Percentiles rank a stretch among this genome's conserved stretches.
Conservation (phyloP, 768 basidiomycete species). For the Megacollybia marginata region DNA sequence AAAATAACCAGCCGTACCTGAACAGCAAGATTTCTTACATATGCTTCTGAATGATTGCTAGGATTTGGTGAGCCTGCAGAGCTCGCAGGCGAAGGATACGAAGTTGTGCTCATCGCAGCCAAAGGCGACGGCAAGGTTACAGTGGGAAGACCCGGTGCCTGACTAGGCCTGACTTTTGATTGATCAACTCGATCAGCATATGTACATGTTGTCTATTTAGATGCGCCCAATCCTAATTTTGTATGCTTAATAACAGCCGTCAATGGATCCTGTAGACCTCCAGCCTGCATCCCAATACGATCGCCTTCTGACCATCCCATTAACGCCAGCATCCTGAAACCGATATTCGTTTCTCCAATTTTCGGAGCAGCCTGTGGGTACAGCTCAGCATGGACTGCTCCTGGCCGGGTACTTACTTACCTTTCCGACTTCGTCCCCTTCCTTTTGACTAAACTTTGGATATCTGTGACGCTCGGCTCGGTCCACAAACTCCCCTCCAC, state of each 20-base stretch:
- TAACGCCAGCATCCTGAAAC: constrained; percentile 76
- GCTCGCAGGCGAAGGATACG: no score
- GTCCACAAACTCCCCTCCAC: constrained; percentile 25
- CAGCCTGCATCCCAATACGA: constrained; percentile 53
- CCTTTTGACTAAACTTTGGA: constrained; percentile 44
- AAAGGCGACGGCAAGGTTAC: no score
- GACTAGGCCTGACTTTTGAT: no score
- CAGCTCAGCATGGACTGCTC: not conserved
- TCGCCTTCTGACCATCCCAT: constrained; percentile 93
- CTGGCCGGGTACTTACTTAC: constrained; percentile 17
- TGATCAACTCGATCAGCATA: no score
- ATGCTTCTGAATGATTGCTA: no score
- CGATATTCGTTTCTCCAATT: constrained; percentile 73
- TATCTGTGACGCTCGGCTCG: constrained; percentile 21
- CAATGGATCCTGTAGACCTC: constrained; percentile 68
- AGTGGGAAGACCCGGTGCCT: no score
- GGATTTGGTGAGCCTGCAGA: no score
- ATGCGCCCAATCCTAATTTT: constrained; percentile 77
- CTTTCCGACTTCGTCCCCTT: constrained; percentile 87
- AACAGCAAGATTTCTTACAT: no score
- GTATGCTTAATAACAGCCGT: constrained; percentile 82
- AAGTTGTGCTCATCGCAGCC: no score
- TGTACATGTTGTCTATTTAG: not conserved
- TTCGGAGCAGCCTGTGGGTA: constrained; percentile 62
- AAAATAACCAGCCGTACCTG: constrained; percentile 31